Conservation (phyloP, 2,329 filamentous ascomycete genomes). For the Keithomyces neogunnii region DNA sequence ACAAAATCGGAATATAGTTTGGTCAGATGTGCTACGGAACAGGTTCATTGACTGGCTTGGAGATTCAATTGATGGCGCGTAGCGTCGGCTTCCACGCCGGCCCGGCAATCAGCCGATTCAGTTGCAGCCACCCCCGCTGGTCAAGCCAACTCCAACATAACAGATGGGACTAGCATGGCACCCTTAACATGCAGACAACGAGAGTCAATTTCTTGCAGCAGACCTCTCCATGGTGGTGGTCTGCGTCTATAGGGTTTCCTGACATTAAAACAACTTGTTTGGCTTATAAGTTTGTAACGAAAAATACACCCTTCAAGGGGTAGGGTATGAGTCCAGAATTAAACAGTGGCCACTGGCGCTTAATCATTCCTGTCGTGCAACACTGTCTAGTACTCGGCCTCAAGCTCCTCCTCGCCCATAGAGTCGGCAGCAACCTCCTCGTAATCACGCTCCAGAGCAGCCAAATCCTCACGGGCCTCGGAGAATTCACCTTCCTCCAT, state of each 20-base stretch:
- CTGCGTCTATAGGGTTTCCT: constrained; percentile 22
- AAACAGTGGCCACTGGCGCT: constrained; percentile 10
- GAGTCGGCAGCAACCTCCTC: constrained; percentile 97
- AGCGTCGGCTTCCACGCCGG: constrained; percentile 19
- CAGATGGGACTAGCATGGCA: neutral
- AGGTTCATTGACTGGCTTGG: neutral
- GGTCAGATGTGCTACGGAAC: neutral
- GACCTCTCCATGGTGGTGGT: neutral
- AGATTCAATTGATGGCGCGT: constrained; percentile 13
- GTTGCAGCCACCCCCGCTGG: neutral
- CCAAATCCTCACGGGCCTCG: constrained; percentile 96
- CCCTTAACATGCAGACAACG: neutral
- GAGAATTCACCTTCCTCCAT: constrained; percentile 99
- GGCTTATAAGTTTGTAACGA: constrained; percentile 29
- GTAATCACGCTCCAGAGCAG: constrained; percentile 96
- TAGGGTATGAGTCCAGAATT: constrained; percentile 19
- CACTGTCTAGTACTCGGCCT: constrained; percentile 76
- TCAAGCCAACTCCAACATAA: neutral
- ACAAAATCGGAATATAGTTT: neutral
- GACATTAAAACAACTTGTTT: constrained; percentile 27
- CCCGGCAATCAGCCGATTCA: constrained; percentile 9
- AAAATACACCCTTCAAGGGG: constrained; percentile 24
- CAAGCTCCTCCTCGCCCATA: constrained; percentile 74
- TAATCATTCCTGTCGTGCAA: constrained; percentile 3
- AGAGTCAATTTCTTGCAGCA: neutral